Evolutionary conservation across 495 filamentous ascomycete genomes (phyloP).

Genomic region (Penicillium pancosmium): DNA sequence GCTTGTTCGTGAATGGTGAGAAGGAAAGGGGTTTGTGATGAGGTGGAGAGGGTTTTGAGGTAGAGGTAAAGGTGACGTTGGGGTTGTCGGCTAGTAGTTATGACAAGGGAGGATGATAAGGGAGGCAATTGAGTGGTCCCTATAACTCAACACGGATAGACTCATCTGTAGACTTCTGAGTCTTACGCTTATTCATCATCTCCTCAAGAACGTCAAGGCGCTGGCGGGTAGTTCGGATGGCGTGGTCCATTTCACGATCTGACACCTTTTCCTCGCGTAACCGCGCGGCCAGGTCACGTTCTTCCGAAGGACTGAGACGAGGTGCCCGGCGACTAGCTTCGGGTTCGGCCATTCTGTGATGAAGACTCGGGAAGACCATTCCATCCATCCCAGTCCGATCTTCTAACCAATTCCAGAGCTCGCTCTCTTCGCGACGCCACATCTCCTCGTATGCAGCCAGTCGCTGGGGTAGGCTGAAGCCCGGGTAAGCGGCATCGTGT

Average conservation of each 20-base stretch:
- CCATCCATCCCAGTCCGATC: slow-evolving; percentile 78
- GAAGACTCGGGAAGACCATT: slow-evolving; percentile 48
- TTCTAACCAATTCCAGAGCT: slow-evolving; percentile 96
- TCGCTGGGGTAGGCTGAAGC: slow-evolving; percentile 58
- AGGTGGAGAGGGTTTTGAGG: not conserved
- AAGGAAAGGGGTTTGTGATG: not conserved
- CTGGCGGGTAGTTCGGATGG: slow-evolving; percentile 84
- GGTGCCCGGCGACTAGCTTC: slow-evolving; percentile 24
- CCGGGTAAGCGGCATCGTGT: slow-evolving; percentile 41
- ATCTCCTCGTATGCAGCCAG: slow-evolving; percentile 89
- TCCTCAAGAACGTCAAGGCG: slow-evolving; percentile 73
- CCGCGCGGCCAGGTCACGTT: slow-evolving; percentile 44
- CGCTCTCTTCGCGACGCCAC: slow-evolving; percentile 87
- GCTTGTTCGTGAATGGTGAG: not conserved
- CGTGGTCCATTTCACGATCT: slow-evolving; percentile 79
- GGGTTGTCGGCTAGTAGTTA: not conserved
- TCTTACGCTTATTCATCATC: slow-evolving; percentile 63
- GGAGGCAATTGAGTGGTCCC: not conserved
- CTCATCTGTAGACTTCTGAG: slow-evolving; percentile 17
- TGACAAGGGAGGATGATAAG: too few species aligned
- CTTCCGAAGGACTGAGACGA: slow-evolving; percentile 29
- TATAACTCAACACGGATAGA: slow-evolving; percentile 25
- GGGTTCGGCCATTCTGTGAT: slow-evolving; percentile 30
- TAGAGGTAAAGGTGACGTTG: not conserved
- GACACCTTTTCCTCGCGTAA: slow-evolving; percentile 73